Evolutionary conservation across 305 asterid genomes (phyloP).

Genomic region (Rubia balearica): DNA sequence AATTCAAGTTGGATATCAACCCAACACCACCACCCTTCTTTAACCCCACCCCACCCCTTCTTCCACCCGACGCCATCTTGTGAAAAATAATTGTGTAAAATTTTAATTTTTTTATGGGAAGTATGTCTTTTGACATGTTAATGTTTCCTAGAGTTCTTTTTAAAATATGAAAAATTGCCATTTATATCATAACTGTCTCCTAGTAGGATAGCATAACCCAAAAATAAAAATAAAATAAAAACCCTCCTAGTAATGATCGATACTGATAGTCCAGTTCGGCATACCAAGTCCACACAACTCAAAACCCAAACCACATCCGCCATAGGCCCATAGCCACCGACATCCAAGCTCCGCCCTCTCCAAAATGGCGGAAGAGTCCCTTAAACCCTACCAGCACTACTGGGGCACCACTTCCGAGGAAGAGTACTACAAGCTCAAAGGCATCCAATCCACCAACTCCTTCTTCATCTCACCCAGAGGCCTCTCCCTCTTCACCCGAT

Average conservation of each 20-base stretch:
- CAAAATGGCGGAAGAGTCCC: slow-evolving; percentile 12
- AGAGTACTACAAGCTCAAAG: slow-evolving; percentile 52
- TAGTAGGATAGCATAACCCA: no score
- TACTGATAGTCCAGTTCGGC: neutral
- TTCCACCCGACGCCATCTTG: no score
- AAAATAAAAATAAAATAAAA: no score
- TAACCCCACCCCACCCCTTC: no score
- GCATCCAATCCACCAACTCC: slow-evolving; percentile 54
- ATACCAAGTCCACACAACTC: neutral
- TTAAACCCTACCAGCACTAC: slow-evolving; percentile 33
- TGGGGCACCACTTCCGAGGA: slow-evolving; percentile 76
- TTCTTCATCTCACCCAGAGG: slow-evolving; percentile 64
- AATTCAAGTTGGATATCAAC: no score
- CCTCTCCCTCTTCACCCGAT: slow-evolving; percentile 65
- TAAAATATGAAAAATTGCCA: no score
- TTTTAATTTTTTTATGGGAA: no score
- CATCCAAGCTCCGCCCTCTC: neutral
- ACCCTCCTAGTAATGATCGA: neutral
- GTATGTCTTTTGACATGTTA: no score
- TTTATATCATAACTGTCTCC: no score
- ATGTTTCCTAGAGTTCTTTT: no score
- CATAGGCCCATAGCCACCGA: neutral
- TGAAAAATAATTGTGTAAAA: no score
- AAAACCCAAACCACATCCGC: neutral
- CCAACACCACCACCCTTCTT: no score